Evolutionary conservation across 2,329 filamentous ascomycete genomes (phyloP), one percentile per base, ranked within the genome.

Genomic region (Chrysosporium keratinophilum): DNA sequence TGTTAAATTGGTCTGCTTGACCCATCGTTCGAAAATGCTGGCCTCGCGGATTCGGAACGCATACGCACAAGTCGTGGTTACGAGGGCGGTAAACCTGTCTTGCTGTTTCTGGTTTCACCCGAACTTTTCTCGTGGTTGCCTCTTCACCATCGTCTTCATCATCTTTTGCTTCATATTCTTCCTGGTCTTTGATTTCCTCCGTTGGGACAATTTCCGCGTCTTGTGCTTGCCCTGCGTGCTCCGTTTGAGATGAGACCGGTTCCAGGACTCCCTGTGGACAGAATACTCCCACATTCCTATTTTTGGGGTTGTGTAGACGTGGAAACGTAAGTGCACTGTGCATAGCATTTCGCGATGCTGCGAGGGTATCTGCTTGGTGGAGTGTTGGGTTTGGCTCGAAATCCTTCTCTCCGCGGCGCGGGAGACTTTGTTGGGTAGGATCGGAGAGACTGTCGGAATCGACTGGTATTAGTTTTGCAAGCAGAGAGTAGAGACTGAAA

Each of bases 341-440:
- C 85, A 98, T 93, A 17, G 90, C 91, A 61, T 79, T 77, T 52
- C 91, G 83, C 58, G 88, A 95, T 45, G 86, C 80, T 64, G 88
- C 85, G 50, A 98, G 82, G 7, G 84, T 80, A 54, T 79, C 78
- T 59, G 84, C 82, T 70, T 98, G 93, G 33, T 87, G 81, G 33
- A 81, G 79, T 1, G 93, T 97, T 46, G 87, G 87, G 70, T 97
- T 89, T 28, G 87, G 84, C 71, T 97, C 93, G 68, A 96, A 98
- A 72, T 98, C 93, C 70, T 98, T 98, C 68, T 95, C 89, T 57
- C 93, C 93, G 59, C 89, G 88, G 60, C 91, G 89, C 35, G 95
- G 88, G 10, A 90, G 78, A 61, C 82, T 61, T 14, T 67, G 58
- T 54, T 69, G 62, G 28, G 63, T 60, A 23, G 62, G 57, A 39